A percentile compares a stretch with the other conserved stretches of the same genome.
Evolutionary conservation across 371 early-diverging fungal genomes (phyloP).

Genomic region (Syncephalis fuscata): DNA sequence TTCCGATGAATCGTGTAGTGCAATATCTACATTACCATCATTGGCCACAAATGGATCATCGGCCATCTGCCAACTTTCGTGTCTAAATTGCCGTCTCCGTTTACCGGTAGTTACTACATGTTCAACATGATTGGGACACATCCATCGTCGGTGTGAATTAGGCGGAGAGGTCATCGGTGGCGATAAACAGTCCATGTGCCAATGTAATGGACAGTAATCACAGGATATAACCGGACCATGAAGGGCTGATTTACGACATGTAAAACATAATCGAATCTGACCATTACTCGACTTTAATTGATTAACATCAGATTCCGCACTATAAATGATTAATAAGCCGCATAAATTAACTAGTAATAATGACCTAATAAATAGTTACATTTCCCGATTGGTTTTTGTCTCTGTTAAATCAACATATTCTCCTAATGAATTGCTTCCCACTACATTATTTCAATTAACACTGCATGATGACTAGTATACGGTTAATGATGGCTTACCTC

Average conservation of each 20-base stretch:
- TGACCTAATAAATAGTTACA: not conserved
- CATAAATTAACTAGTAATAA: not conserved
- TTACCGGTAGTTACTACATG: constrained; percentile 13
- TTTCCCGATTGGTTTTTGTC: constrained; percentile 17
- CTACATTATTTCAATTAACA: no score
- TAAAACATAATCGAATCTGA: not conserved
- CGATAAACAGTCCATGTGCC: constrained; percentile 78
- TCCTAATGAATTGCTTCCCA: no score
- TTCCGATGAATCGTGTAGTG: no score
- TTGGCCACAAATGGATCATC: no score
- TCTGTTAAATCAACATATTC: constrained; percentile 5
- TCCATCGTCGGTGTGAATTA: constrained; percentile 47
- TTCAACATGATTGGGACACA: constrained; percentile 80
- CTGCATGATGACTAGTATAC: no score
- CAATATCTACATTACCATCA: no score
- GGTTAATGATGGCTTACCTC: no score
- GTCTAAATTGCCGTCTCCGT: no score
- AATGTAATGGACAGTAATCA: constrained; percentile 61
- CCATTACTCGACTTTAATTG: not conserved
- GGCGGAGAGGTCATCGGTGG: constrained; percentile 54
- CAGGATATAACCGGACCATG: constrained; percentile 40
- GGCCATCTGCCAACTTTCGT: no score
- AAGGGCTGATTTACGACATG: constrained; percentile 1
- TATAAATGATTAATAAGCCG: not conserved
- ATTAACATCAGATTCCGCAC: not conserved